These are phyloP conservation scores for Cladosporium sp. DNA, from an alignment of 2,329 filamentous ascomycete species.

Conservation along the genomic window DNA sequence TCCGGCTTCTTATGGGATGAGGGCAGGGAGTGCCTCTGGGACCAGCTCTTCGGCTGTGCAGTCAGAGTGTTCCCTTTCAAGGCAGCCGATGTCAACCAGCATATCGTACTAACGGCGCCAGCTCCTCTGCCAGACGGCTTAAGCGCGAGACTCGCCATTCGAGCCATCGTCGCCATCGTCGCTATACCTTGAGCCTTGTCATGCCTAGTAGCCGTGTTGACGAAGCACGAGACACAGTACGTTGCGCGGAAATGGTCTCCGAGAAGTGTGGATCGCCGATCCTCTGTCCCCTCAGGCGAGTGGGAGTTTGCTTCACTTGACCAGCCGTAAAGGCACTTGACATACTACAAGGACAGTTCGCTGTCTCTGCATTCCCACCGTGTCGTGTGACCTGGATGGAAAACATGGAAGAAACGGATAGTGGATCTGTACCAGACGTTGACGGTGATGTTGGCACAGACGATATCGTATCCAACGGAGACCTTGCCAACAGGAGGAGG, in stretches of 20 bases:
- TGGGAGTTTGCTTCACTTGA: not conserved
- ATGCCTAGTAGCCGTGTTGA: not conserved
- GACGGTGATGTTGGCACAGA: constrained; percentile 6
- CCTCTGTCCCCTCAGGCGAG: not conserved
- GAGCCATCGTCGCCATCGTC: not conserved
- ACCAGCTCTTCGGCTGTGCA: too few relatives aligned
- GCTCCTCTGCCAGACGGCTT: not conserved
- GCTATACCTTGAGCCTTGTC: too few relatives aligned
- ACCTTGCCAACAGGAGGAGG: constrained; percentile 7
- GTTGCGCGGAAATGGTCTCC: not conserved
- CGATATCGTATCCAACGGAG: constrained; percentile 4
- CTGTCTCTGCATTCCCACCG: too few relatives aligned
- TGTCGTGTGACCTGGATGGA: not conserved
- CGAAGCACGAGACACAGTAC: not conserved
- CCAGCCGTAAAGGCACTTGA: not conserved
- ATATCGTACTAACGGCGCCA: not conserved
- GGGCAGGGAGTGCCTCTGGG: too few relatives aligned
- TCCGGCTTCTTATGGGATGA: too few relatives aligned
- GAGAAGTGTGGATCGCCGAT: constrained; percentile 5
- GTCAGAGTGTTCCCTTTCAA: too few relatives aligned
- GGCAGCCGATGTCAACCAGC: too few relatives aligned
- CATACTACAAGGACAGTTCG: not conserved
- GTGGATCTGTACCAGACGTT: not conserved
- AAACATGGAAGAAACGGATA: constrained; percentile 3
- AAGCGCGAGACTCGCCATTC: not conserved